These are phyloP conservation scores for Periconia digitata DNA, from an alignment of 2,329 filamentous ascomycete genomes.

Conservation along the genomic window DNA sequence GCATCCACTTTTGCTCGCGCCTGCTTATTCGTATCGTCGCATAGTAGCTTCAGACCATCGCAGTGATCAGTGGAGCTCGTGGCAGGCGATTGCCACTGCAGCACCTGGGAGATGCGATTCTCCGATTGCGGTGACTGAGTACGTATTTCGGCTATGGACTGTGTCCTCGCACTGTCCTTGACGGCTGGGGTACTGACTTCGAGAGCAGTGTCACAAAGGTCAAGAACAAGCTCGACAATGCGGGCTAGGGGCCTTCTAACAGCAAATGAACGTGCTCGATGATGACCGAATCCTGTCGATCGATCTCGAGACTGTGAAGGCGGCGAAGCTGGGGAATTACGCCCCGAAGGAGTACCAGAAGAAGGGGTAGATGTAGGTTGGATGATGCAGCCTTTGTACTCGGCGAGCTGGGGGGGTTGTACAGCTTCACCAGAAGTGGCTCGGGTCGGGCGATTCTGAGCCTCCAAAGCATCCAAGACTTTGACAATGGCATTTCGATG, in stretches of 20 bases:
- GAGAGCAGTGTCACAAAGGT: conserved; percentile 91
- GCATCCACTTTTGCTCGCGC: conserved; percentile 90
- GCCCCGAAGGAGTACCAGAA: conserved; percentile 69
- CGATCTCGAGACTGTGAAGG: conserved; percentile 68
- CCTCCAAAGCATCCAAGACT: conserved; percentile 88
- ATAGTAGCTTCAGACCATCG: conserved; percentile 83
- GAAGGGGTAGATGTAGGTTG: conserved; percentile 69
- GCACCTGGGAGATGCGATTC: conserved; percentile 86
- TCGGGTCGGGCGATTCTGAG: conserved; percentile 66
- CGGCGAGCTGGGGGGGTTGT: conserved; percentile 59
- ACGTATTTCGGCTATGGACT: conserved; percentile 73
- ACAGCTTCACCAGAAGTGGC: conserved; percentile 52
- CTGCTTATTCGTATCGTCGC: conserved; percentile 82
- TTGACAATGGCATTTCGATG: conserved; percentile 94
- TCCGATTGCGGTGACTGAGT: conserved; percentile 97
- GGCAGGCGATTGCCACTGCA: conserved; percentile 95
- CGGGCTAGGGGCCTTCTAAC: conserved; percentile 85
- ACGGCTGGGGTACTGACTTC: conserved; percentile 94
- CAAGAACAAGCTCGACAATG: conserved; percentile 91
- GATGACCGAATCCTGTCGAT: conserved; percentile 72
- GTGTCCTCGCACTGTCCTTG: conserved; percentile 71
- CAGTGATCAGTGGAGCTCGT: conserved; percentile 91
- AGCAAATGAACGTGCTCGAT: conserved; percentile 83
- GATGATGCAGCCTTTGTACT: conserved; percentile 87
- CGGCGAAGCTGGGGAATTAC: conserved; percentile 68